phyloP scores from a whole-genome alignment of 1,284 basidiomycete genomes.

The Anthracocystis setariae region DNA sequence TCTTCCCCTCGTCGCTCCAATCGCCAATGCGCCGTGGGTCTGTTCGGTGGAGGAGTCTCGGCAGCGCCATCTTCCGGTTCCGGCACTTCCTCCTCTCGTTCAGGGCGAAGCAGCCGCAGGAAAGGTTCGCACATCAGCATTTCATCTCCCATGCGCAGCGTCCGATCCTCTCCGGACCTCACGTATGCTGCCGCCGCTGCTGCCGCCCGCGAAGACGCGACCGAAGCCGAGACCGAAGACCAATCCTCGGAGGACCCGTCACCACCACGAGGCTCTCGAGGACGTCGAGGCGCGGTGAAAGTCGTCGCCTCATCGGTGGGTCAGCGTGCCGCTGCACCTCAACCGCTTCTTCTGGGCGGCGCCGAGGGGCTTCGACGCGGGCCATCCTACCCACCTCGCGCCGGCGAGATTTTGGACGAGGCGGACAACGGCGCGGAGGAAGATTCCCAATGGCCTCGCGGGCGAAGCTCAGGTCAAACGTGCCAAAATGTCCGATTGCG shows the following conservation, averaged over 20 bases:
- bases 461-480: conserved; percentile 10
- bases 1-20: conserved; percentile 37
- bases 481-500: conserved; percentile 44
- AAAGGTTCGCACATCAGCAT: conserved; percentile 20
- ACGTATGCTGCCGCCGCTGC: conserved; percentile 40
- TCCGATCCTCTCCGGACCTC: conserved; percentile 51
- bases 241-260: conserved; percentile 9
- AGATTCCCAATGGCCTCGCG: conserved; percentile 11
- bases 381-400: conserved; percentile 43
- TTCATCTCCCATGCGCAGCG: conserved; percentile 31
- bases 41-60: conserved; percentile 46
- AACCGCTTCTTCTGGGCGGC: conserved; percentile 22
- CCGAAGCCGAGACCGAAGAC: conserved; percentile 4
- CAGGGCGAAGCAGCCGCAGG: conserved; percentile 14
- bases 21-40: conserved; percentile 55
- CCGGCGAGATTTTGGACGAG: conserved; percentile 30
- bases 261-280: conserved; percentile 39
- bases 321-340: conserved; percentile 12
- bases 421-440: conserved; percentile 1
- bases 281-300: conserved; percentile 52
- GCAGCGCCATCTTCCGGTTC: conserved; percentile 1
- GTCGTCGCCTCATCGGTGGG: conserved; percentile 43
- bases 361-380: conserved; percentile 33
- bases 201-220: conserved; percentile 4
- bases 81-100: conserved; percentile 1